Base-by-base conservation (phyloP, 176 grass and related monocot species). In the Carex parvula region DNA sequence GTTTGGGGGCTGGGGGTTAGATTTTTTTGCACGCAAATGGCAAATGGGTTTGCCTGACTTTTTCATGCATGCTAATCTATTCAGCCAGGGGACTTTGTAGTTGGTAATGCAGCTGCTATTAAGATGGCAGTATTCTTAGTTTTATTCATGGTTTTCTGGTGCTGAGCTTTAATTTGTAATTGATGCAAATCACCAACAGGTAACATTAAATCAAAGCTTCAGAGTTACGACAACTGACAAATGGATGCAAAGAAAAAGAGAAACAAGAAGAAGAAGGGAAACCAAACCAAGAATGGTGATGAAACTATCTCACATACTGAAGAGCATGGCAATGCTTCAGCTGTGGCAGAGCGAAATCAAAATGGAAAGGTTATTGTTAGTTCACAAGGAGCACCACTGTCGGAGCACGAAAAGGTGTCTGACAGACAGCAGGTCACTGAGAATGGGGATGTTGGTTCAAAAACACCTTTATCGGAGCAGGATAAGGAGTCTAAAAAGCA, bases 211-310 rank as follows among this genome's bases (percentile, higher is more conserved):
- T 20, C 21, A 15, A 62, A 61, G 44, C 37, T 71, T 42, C 2
- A 16, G 32, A 37, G 6, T 71, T 44, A 44, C 7, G 0, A 33
- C 26, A 57, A 54, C 71, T 37, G 41, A 91, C 59, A 64, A 44
- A 95, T 99, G 96, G 91, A 95, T 90, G 14, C 80, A 50, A 95
- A 93, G 84, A 99, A 95, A 84, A 99, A 99, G 91, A 92, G 88
- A 86, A 95, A 90, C 86, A 93, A 81, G 83, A 99, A 95, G 88
- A 94, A 98, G 89, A 95, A 94, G 77, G 93, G 88, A 74, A 95
- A 87, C 70, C 96, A 93, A 84, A 70, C 83, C 77, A 94, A 93
- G 87, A 91, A 85, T 72, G 50, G 67, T 1, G 86, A 83, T 24
- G 89, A 93, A 88, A 84, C 66, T n/a, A 66, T 10, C 5, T 48